Percentiles rank a stretch among this genome's conserved stretches.
Evolutionary conservation across 2,329 filamentous ascomycete genomes (phyloP).

Genomic region (Trematosphaeria pertusa): DNA sequence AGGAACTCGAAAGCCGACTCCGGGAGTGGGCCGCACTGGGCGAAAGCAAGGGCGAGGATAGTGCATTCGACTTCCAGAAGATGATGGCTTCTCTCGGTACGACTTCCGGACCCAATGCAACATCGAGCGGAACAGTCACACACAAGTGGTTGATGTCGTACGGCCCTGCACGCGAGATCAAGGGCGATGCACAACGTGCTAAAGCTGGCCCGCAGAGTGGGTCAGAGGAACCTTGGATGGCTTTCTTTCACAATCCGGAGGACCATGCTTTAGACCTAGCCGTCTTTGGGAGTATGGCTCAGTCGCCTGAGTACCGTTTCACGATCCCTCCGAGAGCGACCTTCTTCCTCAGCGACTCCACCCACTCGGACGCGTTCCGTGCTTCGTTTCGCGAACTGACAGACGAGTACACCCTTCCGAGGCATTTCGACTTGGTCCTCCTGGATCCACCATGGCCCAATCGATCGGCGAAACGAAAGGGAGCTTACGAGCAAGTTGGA

Average conservation of each 20-base stretch:
- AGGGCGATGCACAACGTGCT: constrained; percentile 12
- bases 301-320: constrained; percentile 38
- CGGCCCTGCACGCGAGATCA: constrained; percentile 25
- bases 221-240: constrained; percentile 32
- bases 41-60: constrained; percentile 31
- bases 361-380: constrained; percentile 45
- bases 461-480: constrained; percentile 71
- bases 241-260: constrained; percentile 40
- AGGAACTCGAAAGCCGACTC: constrained; percentile 36
- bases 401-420: constrained; percentile 50
- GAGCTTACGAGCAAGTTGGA: constrained; percentile 54
- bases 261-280: constrained; percentile 31
- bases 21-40: constrained; percentile 35
- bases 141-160: constrained; percentile 36
- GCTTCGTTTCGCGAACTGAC: constrained; percentile 45
- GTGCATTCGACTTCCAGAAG: constrained; percentile 38
- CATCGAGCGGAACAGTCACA: constrained; percentile 17
- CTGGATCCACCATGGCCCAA: constrained; percentile 86
- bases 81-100: constrained; percentile 45
- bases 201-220: constrained; percentile 11
- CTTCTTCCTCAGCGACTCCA: constrained; percentile 58
- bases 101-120: constrained; percentile 26
- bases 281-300: constrained; percentile 20
- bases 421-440: constrained; percentile 70
- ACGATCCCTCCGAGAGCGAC: constrained; percentile 58